A percentile compares a stretch with the other conserved stretches of the same genome.
phyloP scores from a whole-genome alignment of 371 early-diverging fungal species.

The Mucor saturninus region DNA sequence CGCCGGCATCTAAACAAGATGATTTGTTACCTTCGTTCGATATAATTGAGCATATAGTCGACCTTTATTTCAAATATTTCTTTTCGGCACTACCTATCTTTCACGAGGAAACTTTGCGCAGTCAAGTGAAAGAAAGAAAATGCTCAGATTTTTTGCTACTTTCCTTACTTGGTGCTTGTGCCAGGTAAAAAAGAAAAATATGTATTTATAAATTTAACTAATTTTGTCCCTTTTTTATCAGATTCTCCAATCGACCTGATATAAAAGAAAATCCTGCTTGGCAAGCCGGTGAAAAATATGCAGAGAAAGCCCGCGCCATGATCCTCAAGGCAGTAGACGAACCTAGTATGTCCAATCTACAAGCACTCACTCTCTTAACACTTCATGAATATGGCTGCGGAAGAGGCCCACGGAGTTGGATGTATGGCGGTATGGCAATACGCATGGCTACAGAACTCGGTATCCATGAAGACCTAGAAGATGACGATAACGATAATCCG shows the following conservation, averaged over 20 bases:
- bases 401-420: slow-evolving; percentile 69
- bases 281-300: slow-evolving; percentile 54
- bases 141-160: slow-evolving; percentile 45
- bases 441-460: slow-evolving; percentile 65
- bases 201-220: too few species aligned
- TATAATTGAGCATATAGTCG: slow-evolving; percentile 57
- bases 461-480: slow-evolving; percentile 56
- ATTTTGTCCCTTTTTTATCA: slow-evolving; percentile 1
- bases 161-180: slow-evolving; percentile 40
- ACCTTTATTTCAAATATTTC: slow-evolving; percentile 57
- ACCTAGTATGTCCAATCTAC: slow-evolving; percentile 56
- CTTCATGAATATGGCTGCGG: slow-evolving; percentile 69
- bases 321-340: slow-evolving; percentile 45
- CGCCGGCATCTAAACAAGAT: not conserved
- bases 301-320: slow-evolving; percentile 39
- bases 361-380: slow-evolving; percentile 57
- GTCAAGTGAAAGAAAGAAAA: slow-evolving; percentile 31
- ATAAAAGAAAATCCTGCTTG: slow-evolving; percentile 51
- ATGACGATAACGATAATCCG: slow-evolving; percentile 27
- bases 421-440: slow-evolving; percentile 72
- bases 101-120: slow-evolving; percentile 41
- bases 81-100: slow-evolving; percentile 56
- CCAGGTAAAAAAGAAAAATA: slow-evolving; percentile 33
- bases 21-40: slow-evolving; percentile 39
- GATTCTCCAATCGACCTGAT: slow-evolving; percentile 46